These are phyloP conservation scores for Monilinia fructicola DNA, from an alignment of 2,329 filamentous ascomycete genomes.

Conservation along the genomic window DNA sequence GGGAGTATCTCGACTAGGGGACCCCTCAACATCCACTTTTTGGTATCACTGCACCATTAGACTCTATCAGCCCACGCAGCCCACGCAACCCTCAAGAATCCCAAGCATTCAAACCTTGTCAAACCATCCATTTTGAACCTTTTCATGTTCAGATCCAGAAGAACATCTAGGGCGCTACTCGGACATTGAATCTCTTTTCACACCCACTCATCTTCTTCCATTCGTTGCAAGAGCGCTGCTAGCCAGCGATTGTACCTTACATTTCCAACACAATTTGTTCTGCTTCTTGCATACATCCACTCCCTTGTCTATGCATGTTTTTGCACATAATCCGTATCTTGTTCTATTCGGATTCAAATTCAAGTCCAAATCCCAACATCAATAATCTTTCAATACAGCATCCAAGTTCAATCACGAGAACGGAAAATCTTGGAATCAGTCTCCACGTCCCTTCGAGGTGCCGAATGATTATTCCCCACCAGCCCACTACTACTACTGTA, in stretches of 20 bases:
- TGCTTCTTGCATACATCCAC: constrained; percentile 19
- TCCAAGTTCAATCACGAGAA: constrained; percentile 19
- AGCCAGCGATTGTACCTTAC: constrained; percentile 25
- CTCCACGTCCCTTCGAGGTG: constrained; percentile 18
- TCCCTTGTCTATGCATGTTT: constrained; percentile 16
- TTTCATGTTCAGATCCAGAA: constrained; percentile 10
- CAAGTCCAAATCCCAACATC: constrained; percentile 1
- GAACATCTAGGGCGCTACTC: constrained; percentile 14
- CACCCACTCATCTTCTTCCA: constrained; percentile 12
- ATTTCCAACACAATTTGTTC: constrained; percentile 16
- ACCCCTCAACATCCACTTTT: constrained; percentile 17
- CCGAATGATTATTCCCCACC: constrained; percentile 4
- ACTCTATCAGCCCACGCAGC: not conserved
- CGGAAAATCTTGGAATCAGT: constrained; percentile 10
- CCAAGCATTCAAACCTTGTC: constrained; percentile 11
- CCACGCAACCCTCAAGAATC: not conserved
- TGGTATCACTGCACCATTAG: constrained; percentile 16
- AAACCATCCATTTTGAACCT: constrained; percentile 14
- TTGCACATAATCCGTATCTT: constrained; percentile 4
- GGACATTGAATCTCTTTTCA: not conserved
- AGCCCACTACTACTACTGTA: not conserved
- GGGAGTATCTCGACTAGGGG: not conserved
- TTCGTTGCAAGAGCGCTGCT: constrained; percentile 19
- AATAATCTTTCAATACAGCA: constrained; percentile 8
- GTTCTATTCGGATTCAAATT: not conserved